These are phyloP conservation scores for Eucalyptus marginata DNA, from an alignment of 345 rosid genomes.

Conservation along the genomic window DNA sequence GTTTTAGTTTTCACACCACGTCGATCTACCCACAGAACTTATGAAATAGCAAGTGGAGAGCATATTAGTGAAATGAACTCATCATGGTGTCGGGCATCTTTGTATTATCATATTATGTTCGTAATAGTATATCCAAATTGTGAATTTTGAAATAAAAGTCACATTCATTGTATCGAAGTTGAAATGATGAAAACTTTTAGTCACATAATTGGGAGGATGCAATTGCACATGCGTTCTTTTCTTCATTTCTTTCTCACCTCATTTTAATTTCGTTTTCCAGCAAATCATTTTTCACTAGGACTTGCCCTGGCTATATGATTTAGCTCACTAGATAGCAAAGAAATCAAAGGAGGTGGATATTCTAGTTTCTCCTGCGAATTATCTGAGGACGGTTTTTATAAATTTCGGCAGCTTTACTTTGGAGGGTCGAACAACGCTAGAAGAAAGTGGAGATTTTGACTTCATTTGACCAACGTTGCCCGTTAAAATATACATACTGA, in stretches of 20 bases:
- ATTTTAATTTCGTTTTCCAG: not conserved
- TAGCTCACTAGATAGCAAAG: not conserved
- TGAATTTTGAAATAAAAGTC: not conserved
- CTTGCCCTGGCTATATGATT: not conserved
- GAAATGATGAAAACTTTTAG: not conserved
- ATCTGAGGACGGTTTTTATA: not conserved
- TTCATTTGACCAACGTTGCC: not conserved
- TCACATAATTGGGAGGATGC: not conserved
- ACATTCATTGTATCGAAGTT: no score
- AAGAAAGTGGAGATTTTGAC: not conserved
- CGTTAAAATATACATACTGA: not conserved
- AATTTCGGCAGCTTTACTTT: not conserved
- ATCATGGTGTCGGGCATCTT: not conserved
- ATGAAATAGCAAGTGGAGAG: not conserved
- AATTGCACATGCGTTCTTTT: not conserved
- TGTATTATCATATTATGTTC: not conserved
- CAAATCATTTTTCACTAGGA: not conserved
- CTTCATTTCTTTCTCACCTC: not conserved
- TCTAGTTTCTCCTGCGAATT: not conserved
- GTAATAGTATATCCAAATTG: fast-evolving
- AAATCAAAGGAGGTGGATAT: not conserved
- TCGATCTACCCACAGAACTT: not conserved
- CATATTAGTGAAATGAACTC: not conserved
- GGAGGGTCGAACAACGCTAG: not conserved
- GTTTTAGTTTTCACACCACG: no score